Conservation (phyloP, 2,329 filamentous ascomycete species). For the Penicillium sp. region DNA sequence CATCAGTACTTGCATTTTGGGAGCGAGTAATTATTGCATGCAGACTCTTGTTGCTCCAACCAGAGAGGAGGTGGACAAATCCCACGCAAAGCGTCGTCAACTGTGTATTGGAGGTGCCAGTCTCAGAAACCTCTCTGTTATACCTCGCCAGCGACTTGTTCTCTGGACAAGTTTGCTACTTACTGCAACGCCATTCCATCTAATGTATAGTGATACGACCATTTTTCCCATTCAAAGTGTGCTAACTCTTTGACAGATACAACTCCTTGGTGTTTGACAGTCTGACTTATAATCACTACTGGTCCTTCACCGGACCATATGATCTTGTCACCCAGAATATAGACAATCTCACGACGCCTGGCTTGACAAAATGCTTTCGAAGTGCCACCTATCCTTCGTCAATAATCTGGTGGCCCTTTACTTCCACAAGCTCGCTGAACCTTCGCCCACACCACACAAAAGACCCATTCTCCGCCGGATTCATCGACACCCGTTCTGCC, state of each 20-base stretch:
- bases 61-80: background rate
- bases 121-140: constrained; percentile 28
- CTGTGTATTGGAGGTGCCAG: constrained; percentile 50
- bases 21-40: background rate
- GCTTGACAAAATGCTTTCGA: background rate
- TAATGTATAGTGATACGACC: constrained; percentile 15
- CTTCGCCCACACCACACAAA: no score
- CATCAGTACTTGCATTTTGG: background rate
- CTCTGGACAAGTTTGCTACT: constrained; percentile 12
- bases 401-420: no score
- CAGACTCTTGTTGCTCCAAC: background rate
- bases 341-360: background rate
- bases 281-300: background rate
- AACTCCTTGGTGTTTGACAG: background rate
- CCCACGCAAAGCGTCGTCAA: constrained; percentile 28
- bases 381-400: background rate
- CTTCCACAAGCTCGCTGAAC: no score
- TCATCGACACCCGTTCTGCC: no score
- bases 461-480: no score
- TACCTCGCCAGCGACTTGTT: constrained; percentile 35
- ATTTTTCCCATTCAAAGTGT: background rate
- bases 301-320: background rate
- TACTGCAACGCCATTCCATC: constrained; percentile 16
- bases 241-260: background rate
- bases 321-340: background rate